Evolutionary conservation across 1,139 yeast species (phyloP), one percentile per base, ranked within the genome.

Genomic region (Schwanniomyces etchellsii): DNA sequence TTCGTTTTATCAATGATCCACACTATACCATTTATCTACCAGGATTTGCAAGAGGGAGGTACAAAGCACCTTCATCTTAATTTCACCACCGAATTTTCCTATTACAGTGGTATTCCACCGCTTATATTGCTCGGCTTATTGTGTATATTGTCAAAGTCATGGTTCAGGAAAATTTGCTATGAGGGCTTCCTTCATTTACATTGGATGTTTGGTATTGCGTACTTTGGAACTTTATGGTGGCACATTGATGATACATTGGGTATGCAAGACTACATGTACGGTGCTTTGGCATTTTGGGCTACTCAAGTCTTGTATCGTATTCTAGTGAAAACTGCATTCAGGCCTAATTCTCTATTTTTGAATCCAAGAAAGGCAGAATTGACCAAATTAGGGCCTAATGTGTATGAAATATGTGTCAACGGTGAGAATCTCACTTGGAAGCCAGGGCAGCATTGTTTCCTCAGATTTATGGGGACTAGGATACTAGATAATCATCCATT

Each of bases 391-490:
- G 52, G 52, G 11, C 56, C 55, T 23, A 52, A 52, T 10, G 58
- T 64, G 2, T 69, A 63, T 36, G 70, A 73, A 45, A 50, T 76
- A 3, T 35, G 52, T 4, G 56, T 77, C 13, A 53, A 52, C 14
- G 64, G 68, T 33, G 45, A 53, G 7, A 50, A 55, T 10, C 48
- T 67, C 26, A 44, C 45, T 12, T 77, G 83, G 82, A 43, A 34
- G 20, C 77, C 83, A 1, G 83, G 84, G 15, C 82, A 77, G 42
- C 84, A 77, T 48, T 57, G 76, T 13, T 75, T 60, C 44, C 54
- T 77, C 20, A 59, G 81, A 39, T 65, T 74, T 39, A 55, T 59
- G 3, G 73, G 71, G 0, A 45, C 64, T 6, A 61, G 69, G 37
- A 42, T 64, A 17, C 47, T 75, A 25, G 81, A 75, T 35, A 75